Evolutionary conservation across 768 basidiomycete species (phyloP).

Genomic region (Mycena indigotica): DNA sequence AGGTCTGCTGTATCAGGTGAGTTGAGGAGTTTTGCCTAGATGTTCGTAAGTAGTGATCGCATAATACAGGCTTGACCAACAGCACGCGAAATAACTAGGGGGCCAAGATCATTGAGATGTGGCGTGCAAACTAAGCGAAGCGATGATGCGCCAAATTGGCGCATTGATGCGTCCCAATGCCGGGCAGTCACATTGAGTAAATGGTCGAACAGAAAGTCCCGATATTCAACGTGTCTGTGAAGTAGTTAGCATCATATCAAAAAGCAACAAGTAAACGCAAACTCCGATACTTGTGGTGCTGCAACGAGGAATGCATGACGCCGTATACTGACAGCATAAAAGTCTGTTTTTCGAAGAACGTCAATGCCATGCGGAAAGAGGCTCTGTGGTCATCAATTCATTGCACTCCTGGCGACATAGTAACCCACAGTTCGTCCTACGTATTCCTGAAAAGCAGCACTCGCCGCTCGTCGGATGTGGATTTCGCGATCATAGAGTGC

Average conservation of each 20-base stretch:
- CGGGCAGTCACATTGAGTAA: conserved; percentile 71
- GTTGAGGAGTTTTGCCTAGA: conserved; percentile 57
- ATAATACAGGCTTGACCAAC: conserved; percentile 42
- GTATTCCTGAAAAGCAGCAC: conserved; percentile 96
- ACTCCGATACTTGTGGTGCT: conserved; percentile 88
- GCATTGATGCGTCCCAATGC: conserved; percentile 88
- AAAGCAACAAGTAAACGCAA: conserved; percentile 35
- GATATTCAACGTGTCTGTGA: conserved; percentile 77
- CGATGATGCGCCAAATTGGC: conserved; percentile 76
- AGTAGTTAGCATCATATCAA: neutral
- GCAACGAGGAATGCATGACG: conserved; percentile 83
- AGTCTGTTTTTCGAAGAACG: conserved; percentile 89
- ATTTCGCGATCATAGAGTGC: conserved; percentile 92
- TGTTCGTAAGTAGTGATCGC: neutral
- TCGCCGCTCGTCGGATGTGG: conserved; percentile 91
- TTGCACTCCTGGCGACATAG: neutral
- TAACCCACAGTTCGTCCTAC: conserved; percentile 86
- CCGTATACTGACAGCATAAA: conserved; percentile 88
- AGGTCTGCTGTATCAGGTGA: conserved; percentile 70
- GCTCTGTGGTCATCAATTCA: conserved; percentile 48
- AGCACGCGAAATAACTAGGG: conserved; percentile 48
- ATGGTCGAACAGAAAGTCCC: conserved; percentile 67
- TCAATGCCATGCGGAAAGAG: conserved; percentile 94
- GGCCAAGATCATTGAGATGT: conserved; percentile 57
- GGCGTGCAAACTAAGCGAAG: conserved; percentile 66